Percentiles rank a stretch among this genome's conserved stretches.
Conservation (phyloP, 768 basidiomycete species). For the Neoboletus magnificus region DNA sequence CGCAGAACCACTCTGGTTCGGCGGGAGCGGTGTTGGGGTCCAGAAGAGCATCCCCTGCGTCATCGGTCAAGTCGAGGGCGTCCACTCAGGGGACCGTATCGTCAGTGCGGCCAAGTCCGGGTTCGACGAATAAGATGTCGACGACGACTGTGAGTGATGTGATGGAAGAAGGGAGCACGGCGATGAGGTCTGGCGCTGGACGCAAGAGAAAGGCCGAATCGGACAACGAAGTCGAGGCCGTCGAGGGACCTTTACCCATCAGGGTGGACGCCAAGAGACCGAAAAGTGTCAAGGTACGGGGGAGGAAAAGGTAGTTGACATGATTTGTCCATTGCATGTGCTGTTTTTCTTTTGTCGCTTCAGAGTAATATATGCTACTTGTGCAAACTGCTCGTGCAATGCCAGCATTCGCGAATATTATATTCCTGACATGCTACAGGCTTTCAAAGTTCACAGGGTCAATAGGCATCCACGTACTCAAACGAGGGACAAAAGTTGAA, state of each 20-base stretch:
- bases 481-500: too few relatives aligned
- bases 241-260: conserved; percentile 44
- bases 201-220: conserved; percentile 53
- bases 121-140: conserved; percentile 39
- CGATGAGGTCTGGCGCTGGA: background rate
- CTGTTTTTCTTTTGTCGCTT: background rate
- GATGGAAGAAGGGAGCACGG: conserved; percentile 39
- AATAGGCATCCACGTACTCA: too few relatives aligned
- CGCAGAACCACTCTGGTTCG: conserved; percentile 15
- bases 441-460: too few relatives aligned
- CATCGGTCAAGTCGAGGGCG: conserved; percentile 44
- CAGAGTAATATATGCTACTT: background rate
- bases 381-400: background rate
- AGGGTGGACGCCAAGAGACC: conserved; percentile 36
- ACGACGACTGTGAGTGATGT: conserved; percentile 43
- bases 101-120: conserved; percentile 48
- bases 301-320: conserved; percentile 38
- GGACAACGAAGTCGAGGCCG: conserved; percentile 56
- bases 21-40: conserved; percentile 21
- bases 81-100: conserved; percentile 29
- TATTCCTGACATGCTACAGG: too few relatives aligned
- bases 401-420: background rate
- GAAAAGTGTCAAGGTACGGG: conserved; percentile 34
- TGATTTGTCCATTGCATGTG: background rate
- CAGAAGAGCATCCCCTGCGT: conserved; percentile 45